A percentile compares a stretch with the other conserved stretches of the same genome.
Conservation (phyloP, 192 early-diverging fungal genomes). For the Coemansia sp. region DNA sequence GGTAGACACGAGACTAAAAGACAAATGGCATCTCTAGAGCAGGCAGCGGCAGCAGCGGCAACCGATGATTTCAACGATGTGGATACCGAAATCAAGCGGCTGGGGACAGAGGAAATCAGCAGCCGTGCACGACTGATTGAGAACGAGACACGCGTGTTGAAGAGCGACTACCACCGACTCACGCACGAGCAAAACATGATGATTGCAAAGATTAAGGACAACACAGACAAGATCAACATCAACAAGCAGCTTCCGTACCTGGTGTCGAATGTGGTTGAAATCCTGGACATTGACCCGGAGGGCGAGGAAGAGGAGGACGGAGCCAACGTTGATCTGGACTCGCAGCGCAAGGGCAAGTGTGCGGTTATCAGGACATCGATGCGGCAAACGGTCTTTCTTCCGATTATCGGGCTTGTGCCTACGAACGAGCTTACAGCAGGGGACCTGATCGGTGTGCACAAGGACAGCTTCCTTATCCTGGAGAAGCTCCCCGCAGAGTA, state of each 20-base stretch:
- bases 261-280: slow-evolving; percentile 94
- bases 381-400: slow-evolving; percentile 95
- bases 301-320: slow-evolving; percentile 92
- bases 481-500: slow-evolving; percentile 98
- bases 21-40: slow-evolving; percentile 52
- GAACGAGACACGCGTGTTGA: slow-evolving; percentile 97
- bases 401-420: slow-evolving; percentile 95
- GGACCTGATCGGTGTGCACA: slow-evolving; percentile 97
- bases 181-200: slow-evolving; percentile 84
- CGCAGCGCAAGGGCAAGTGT: slow-evolving; percentile 92
- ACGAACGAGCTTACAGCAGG: slow-evolving; percentile 85
- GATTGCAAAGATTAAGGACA: slow-evolving; percentile 94
- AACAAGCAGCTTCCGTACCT: slow-evolving; percentile 97
- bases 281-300: slow-evolving; percentile 90
- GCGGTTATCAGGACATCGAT: slow-evolving; percentile 96
- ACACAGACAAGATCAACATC: slow-evolving; percentile 97
- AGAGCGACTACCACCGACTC: slow-evolving; percentile 86
- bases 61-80: slow-evolving; percentile 68
- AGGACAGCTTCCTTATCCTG: slow-evolving; percentile 94
- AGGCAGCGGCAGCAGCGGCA: slow-evolving; percentile 42
- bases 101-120: slow-evolving; percentile 86
- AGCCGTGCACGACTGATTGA: slow-evolving; percentile 91
- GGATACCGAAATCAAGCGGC: slow-evolving; percentile 86
- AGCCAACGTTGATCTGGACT: slow-evolving; percentile 89
- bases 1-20: neutral